A percentile compares a stretch with the other conserved stretches of the same genome.
phyloP scores from a whole-genome alignment of 1,284 basidiomycete genomes.

The Cryptococcus neoformans region DNA sequence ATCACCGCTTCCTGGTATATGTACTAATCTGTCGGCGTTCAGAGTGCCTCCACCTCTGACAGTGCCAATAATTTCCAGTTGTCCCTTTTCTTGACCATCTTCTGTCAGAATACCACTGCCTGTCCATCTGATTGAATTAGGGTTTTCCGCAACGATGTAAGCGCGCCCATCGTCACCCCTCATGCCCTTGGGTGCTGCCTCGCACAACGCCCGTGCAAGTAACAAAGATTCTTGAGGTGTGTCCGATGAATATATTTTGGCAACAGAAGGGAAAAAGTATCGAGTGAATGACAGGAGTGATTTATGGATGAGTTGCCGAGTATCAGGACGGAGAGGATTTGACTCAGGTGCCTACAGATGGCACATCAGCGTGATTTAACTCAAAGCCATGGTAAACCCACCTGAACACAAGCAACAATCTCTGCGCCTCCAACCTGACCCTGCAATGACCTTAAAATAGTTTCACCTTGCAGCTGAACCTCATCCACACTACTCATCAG shows the following conservation, averaged over 20 bases:
- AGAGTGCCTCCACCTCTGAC: conserved; percentile 70
- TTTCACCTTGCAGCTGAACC: conserved; percentile 84
- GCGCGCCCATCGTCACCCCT: conserved; percentile 72
- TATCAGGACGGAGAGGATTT: conserved; percentile 57
- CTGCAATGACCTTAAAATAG: conserved; percentile 80
- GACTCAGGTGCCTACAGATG: conserved; percentile 33
- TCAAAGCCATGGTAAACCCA: conserved; percentile 21
- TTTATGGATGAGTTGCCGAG: conserved; percentile 62
- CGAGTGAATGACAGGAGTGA: conserved; percentile 87
- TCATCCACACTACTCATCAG: conserved; percentile 76
- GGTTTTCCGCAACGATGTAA: conserved; percentile 71
- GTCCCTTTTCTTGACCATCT: conserved; percentile 47
- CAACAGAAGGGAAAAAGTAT: conserved; percentile 89
- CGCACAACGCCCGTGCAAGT: conserved; percentile 69
- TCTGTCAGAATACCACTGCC: conserved; percentile 33
- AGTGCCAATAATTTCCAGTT: conserved; percentile 74
- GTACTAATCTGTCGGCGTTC: conserved; percentile 81
- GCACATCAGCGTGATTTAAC: not conserved
- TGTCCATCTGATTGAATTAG: conserved; percentile 56
- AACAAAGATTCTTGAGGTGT: conserved; percentile 65
- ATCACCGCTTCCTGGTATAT: conserved; percentile 86
- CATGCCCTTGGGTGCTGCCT: conserved; percentile 61
- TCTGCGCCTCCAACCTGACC: conserved; percentile 63
- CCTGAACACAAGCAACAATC: conserved; percentile 59
- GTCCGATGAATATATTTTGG: conserved; percentile 52